Evolutionary conservation across 1,284 basidiomycete species (phyloP).

Genomic region (Ceratobasidium sp.): DNA sequence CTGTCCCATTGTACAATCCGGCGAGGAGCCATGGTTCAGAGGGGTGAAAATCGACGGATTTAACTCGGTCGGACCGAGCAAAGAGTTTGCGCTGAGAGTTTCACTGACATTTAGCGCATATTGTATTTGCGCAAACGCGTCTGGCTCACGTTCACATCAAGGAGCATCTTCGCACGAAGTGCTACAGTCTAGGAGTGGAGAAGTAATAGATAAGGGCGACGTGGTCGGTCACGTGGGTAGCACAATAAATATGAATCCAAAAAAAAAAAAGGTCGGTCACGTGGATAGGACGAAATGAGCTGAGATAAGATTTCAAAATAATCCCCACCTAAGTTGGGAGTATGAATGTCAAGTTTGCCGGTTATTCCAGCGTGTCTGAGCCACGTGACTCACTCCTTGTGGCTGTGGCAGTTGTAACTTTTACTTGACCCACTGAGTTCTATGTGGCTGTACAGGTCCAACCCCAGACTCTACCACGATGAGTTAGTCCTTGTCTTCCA

Average conservation of each 20-base stretch:
- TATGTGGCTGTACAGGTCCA: too few relatives aligned
- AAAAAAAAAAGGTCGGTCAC: slow-evolving; percentile 40
- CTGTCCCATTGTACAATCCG: slow-evolving; percentile 94
- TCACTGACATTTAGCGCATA: background rate
- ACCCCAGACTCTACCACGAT: background rate
- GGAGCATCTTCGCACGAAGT: slow-evolving; percentile 56
- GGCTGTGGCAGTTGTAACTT: too few relatives aligned
- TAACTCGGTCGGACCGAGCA: slow-evolving; percentile 95
- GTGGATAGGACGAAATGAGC: background rate
- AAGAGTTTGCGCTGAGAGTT: slow-evolving; percentile 85
- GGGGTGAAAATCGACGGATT: slow-evolving; percentile 97
- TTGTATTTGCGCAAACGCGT: background rate
- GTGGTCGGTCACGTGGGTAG: slow-evolving; percentile 30
- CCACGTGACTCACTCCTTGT: too few relatives aligned
- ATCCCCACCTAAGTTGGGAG: too few relatives aligned
- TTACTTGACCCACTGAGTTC: too few relatives aligned
- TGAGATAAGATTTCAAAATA: too few relatives aligned
- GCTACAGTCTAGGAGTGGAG: background rate
- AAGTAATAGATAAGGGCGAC: slow-evolving; percentile 61
- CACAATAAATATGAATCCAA: too few relatives aligned
- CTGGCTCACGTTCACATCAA: slow-evolving; percentile 62
- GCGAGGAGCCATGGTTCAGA: slow-evolving; percentile 91
- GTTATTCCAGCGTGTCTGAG: too few relatives aligned
- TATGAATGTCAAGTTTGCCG: too few relatives aligned
- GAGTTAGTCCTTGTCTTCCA: slow-evolving; percentile 16